Evolutionary conservation across 139 green algal genomes (phyloP).

Genomic region (Closterium sp.): DNA sequence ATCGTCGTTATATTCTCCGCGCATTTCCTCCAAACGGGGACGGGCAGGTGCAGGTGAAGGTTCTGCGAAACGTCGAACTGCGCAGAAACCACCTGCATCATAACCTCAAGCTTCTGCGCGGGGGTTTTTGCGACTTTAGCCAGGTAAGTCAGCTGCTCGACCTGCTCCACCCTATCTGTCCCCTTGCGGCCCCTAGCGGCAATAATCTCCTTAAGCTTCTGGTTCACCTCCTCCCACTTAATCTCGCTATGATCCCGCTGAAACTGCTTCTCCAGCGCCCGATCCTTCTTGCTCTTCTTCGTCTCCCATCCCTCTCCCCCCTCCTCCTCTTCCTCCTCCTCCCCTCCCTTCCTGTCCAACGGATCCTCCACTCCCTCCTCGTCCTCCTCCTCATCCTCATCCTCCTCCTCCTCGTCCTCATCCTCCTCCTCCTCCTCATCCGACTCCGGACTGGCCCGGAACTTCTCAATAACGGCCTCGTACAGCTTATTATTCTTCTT

Average conservation of each 20-base stretch:
- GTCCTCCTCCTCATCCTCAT: constrained; percentile 56
- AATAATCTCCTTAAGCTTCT: constrained; percentile 90
- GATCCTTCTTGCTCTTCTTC: constrained; percentile 58
- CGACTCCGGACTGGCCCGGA: constrained; percentile 66
- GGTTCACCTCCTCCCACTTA: constrained; percentile 90
- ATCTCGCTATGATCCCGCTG: constrained; percentile 89
- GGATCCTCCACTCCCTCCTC: constrained; percentile 24
- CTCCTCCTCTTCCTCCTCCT: constrained; percentile 56
- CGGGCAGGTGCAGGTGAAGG: constrained; percentile 77
- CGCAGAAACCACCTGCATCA: constrained; percentile 80
- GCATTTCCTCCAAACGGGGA: constrained; percentile 78
- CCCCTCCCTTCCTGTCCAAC: neutral
- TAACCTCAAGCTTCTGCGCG: constrained; percentile 72
- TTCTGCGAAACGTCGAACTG: constrained; percentile 90
- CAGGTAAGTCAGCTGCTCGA: constrained; percentile 93
- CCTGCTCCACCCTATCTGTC: constrained; percentile 81
- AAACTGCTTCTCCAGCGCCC: constrained; percentile 59
- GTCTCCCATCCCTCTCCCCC: constrained; percentile 61
- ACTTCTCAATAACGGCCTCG: constrained; percentile 55
- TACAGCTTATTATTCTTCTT: constrained; percentile 85
- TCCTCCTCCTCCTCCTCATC: constrained; percentile 63
- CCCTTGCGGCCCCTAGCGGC: constrained; percentile 78
- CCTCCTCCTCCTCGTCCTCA: constrained; percentile 51
- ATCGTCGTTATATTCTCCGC: constrained; percentile 67
- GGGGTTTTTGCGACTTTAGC: constrained; percentile 78